phyloP scores from a whole-genome alignment of 2,329 filamentous ascomycete species.

The Zasmidium citrigriseum region DNA sequence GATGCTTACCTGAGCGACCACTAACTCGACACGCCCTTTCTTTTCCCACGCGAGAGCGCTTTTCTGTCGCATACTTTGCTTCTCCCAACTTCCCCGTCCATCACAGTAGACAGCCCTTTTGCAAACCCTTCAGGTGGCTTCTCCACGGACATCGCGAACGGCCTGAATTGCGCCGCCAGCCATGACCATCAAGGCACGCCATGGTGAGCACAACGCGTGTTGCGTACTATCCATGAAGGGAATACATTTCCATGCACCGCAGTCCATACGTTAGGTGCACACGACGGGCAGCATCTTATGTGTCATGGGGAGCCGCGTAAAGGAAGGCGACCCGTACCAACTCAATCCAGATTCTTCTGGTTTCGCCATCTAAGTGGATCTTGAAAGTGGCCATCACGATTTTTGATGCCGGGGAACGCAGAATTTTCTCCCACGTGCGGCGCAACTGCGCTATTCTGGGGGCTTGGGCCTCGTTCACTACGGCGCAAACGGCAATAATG shows the following conservation, averaged over 20 bases:
- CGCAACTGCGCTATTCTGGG: not conserved
- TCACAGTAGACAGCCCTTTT: not conserved
- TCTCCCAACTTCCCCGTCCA: not conserved
- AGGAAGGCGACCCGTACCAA: slow-evolving; percentile 7
- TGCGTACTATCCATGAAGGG: slow-evolving; percentile 13
- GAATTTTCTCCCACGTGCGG: slow-evolving; percentile 8
- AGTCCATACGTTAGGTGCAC: slow-evolving; percentile 6
- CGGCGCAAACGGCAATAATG: not conserved
- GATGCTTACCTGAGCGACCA: not conserved
- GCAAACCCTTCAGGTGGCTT: slow-evolving; percentile 9
- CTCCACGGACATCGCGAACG: slow-evolving; percentile 10
- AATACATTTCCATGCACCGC: slow-evolving; percentile 14
- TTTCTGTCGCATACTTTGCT: not conserved
- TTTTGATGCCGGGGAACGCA: not conserved
- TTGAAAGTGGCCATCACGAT: not conserved
- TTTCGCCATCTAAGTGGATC: slow-evolving; percentile 8
- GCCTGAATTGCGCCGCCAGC: slow-evolving; percentile 3
- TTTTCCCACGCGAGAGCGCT: not conserved
- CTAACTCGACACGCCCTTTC: not conserved
- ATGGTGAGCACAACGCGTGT: slow-evolving; percentile 11
- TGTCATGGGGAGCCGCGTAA: slow-evolving; percentile 9
- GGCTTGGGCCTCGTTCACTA: not conserved
- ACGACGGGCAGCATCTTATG: slow-evolving; percentile 5
- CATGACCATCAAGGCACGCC: not conserved
- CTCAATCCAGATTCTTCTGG: slow-evolving; percentile 2